Evolutionary conservation across 148 eudicot species (phyloP).

Genomic region (Polygonum maritimum): DNA sequence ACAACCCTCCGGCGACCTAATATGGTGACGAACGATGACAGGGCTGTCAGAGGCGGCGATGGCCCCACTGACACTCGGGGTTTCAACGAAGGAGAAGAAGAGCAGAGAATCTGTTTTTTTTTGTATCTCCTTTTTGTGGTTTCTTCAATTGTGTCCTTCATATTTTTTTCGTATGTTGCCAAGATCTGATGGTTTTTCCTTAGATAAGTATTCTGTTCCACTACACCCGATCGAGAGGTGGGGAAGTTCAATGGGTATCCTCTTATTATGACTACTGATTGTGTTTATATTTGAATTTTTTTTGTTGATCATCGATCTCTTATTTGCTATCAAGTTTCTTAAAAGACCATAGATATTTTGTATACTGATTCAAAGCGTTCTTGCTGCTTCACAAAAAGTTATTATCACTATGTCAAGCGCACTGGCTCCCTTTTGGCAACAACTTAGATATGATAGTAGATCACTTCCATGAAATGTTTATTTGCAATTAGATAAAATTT

Average conservation of each 20-base stretch:
- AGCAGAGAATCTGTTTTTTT: no score
- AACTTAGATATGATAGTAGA: slow-evolving; percentile 45
- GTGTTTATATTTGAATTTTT: background rate
- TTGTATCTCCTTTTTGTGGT: no score
- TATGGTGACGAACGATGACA: no score
- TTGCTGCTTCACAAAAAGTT: slow-evolving; percentile 97
- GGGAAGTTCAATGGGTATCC: slow-evolving; percentile 99
- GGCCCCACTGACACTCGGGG: no score
- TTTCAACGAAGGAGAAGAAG: no score
- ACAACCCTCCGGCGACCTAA: no score
- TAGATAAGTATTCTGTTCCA: slow-evolving; percentile 56
- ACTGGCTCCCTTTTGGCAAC: slow-evolving; percentile 97
- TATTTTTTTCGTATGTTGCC: no score
- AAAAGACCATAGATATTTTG: slow-evolving; percentile 58
- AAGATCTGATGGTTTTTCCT: slow-evolving; percentile 25
- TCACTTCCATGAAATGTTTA: no score
- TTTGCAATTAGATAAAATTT: no score
- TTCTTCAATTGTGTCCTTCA: no score
- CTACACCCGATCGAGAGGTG: slow-evolving; percentile 62
- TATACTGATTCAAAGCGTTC: slow-evolving; percentile 82
- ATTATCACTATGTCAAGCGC: slow-evolving; percentile 90
- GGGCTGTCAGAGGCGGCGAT: no score
- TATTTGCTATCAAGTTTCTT: slow-evolving; percentile 15
- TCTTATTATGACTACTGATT: slow-evolving; percentile 15
- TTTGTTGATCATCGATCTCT: background rate